Base-by-base conservation (phyloP, 1,284 basidiomycete species). In the Ganoderma sp. region DNA sequence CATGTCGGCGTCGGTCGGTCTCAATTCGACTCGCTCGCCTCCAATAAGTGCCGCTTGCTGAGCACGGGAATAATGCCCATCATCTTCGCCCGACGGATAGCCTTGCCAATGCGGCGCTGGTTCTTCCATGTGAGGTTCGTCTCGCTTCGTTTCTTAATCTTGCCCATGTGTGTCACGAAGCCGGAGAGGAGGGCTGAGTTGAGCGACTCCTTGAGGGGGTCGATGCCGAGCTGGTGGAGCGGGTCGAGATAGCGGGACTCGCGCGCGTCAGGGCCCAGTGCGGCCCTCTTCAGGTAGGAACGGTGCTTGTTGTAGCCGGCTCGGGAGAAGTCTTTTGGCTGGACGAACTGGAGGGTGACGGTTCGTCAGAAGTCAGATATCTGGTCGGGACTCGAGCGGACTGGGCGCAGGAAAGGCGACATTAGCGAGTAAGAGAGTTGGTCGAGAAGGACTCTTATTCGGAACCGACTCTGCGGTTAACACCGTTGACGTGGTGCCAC, bases 61-160 rank as follows among this genome's bases (percentile, higher is more conserved):
- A 89, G 85, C 56, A 87, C 77, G 3, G 94, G 92, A 70, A 98
- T 88, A 69, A 97, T 78, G 59, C 97, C 97, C 92, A 98, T 97
- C 84, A 92, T 93, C 80, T 94, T 94, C 64, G 97, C 94, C 66
- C 97, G 85, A 67, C 94, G 88, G 68, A 99, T 92, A 48, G 97
- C 94, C 81, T 97, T 97, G 59, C 90, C 93, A 4, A 98, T 76
- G 71, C 85, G 84, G 57, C 95, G 85, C 80, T 99, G 97, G 71
- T 84, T 93, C 79, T 89, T 90, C 80, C 90, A 87, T 5, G 96
- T 96, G 62, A 99, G 84, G 0, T 86, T 84, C 0, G 95, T 98
- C 64, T 87, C 78, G 10, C 86, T 85, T 56, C 97, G 86, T 17
- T 82, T 80, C 73, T 86, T 84, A 73, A 98, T 94, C 83, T 92